These are phyloP conservation scores for Penicillium glabrum DNA, from an alignment of 2,329 filamentous ascomycete genomes.

Conservation along the genomic window DNA sequence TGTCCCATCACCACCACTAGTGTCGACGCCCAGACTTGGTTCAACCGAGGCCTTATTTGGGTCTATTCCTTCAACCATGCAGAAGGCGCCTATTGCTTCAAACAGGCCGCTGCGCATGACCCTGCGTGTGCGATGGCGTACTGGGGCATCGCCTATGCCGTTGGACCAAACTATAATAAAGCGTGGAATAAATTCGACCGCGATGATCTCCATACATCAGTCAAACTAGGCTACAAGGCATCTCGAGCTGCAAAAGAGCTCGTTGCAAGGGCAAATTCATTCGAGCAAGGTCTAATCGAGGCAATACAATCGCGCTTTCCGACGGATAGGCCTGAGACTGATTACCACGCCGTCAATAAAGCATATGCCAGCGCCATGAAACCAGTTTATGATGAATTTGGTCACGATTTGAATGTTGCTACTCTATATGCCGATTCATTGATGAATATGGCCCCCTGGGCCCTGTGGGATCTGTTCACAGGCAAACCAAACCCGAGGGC, in stretches of 20 bases:
- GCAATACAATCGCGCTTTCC: constrained; percentile 64
- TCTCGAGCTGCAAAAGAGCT: constrained; percentile 44
- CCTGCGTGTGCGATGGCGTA: constrained; percentile 46
- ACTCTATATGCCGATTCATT: constrained; percentile 63
- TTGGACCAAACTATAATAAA: constrained; percentile 56
- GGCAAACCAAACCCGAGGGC: constrained; percentile 56
- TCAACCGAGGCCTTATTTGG: constrained; percentile 71
- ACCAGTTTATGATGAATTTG: constrained; percentile 51
- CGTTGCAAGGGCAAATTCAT: constrained; percentile 38
- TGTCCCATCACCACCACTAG: constrained; percentile 57
- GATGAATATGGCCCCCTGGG: constrained; percentile 66
- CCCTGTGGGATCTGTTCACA: constrained; percentile 60
- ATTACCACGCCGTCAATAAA: constrained; percentile 55
- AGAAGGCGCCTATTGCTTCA: constrained; percentile 59
- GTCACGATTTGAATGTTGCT: constrained; percentile 60
- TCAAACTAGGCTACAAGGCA: constrained; percentile 50
- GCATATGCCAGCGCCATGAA: constrained; percentile 63
- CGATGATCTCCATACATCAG: constrained; percentile 38
- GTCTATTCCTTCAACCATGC: constrained; percentile 75
- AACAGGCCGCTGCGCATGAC: constrained; percentile 44
- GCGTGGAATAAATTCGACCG: constrained; percentile 51
- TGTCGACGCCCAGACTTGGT: constrained; percentile 62
- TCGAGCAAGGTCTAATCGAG: constrained; percentile 62
- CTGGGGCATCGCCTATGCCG: constrained; percentile 52
- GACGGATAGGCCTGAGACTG: constrained; percentile 44